A percentile compares a stretch with the other conserved stretches of the same genome.
Conservation (phyloP, 139 green algal genomes). For the Auxenochlorella pyrenoidosa region DNA sequence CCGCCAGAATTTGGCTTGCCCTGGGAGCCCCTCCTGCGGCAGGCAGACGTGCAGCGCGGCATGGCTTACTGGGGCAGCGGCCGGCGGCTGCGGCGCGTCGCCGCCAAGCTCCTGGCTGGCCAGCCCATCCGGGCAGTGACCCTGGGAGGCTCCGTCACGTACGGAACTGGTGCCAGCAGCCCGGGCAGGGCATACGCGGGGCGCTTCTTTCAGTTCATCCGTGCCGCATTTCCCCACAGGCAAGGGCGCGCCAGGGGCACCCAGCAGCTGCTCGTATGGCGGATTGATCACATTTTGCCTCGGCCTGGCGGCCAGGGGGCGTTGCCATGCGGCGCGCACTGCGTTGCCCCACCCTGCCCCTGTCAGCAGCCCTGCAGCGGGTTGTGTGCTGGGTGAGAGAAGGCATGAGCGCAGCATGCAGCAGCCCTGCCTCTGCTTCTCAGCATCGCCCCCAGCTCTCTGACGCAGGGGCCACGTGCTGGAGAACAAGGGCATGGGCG, state of each 20-base stretch:
- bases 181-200: background rate
- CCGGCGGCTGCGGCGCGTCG: background rate
- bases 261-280: background rate
- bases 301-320: no score
- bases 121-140: background rate
- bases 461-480: background rate
- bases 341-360: background rate
- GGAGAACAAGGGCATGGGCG: background rate
- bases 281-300: no score
- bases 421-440: background rate
- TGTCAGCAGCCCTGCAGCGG: background rate
- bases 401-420: background rate
- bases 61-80: background rate
- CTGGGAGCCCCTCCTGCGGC: background rate
- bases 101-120: conserved; percentile 12
- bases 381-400: background rate
- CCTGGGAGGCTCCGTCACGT: background rate
- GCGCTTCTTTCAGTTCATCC: background rate
- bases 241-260: background rate
- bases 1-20: background rate
- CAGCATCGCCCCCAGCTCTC: background rate
- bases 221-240: background rate
- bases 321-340: background rate
- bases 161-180: background rate
- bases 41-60: background rate